Conservation (phyloP, 2,329 filamentous ascomycete species). For the Daldinia eschscholtzii region DNA sequence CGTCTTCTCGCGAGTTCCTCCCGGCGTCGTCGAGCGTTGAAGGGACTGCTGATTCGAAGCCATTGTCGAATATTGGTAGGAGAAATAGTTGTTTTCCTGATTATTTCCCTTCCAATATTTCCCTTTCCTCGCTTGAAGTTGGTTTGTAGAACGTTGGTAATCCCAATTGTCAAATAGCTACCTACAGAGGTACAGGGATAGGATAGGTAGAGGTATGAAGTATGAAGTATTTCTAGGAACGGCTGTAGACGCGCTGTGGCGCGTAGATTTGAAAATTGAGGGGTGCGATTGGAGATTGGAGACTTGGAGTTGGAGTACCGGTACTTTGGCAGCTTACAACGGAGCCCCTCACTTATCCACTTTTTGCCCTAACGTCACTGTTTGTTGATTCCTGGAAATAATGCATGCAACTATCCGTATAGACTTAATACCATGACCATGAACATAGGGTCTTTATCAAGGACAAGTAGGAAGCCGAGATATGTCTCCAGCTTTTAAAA, state of each 20-base stretch:
- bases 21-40: slow-evolving; percentile 45
- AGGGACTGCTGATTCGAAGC: slow-evolving; percentile 32
- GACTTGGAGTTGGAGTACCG: slow-evolving; percentile 18
- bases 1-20: slow-evolving; percentile 62
- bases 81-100: not conserved
- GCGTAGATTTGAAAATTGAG: slow-evolving; percentile 35
- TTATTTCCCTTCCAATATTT: not conserved
- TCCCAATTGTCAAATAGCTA: not conserved
- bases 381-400: not conserved
- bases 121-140: not conserved
- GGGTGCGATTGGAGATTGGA: slow-evolving; percentile 25
- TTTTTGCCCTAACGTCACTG: not conserved
- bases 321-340: not conserved
- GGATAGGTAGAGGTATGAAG: not conserved
- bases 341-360: slow-evolving; percentile 2
- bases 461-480: not conserved
- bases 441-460: not conserved
- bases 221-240: slow-evolving; percentile 1
- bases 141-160: not conserved
- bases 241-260: slow-evolving; percentile 17
- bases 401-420: not conserved
- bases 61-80: slow-evolving; percentile 12
- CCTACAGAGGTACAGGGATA: not conserved
- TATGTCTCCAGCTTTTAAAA: not conserved
- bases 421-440: not conserved